phyloP scores from a whole-genome alignment of 768 basidiomycete genomes.

The Auricularia auricula-judae region DNA sequence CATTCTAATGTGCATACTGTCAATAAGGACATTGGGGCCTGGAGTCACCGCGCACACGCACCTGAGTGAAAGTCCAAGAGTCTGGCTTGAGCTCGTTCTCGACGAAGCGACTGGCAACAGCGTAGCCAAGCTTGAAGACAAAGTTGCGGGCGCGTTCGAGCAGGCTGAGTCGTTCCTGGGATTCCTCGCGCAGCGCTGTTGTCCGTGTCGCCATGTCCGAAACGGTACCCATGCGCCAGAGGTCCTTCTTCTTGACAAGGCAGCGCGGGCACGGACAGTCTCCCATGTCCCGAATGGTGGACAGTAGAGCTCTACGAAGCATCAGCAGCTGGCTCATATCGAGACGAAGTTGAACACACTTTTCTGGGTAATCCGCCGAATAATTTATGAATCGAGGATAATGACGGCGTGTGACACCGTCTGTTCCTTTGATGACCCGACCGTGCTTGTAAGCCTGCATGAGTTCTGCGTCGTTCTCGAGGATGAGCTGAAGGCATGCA shows the following conservation, averaged over 20 bases:
- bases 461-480: constrained; percentile 14
- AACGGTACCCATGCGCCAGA: constrained; percentile 20
- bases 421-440: constrained; percentile 15
- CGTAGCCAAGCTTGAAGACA: not conserved
- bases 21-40: no score
- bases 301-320: constrained; percentile 21
- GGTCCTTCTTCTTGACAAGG: constrained; percentile 16
- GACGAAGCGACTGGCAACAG: no score
- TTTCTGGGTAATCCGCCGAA: constrained; percentile 26
- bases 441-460: constrained; percentile 17
- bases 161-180: constrained; percentile 1
- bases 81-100: no score
- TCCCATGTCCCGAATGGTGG: constrained; percentile 28
- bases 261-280: constrained; percentile 30
- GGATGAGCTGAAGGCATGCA: constrained; percentile 14
- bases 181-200: constrained; percentile 8
- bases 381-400: constrained; percentile 19
- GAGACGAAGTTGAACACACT: constrained; percentile 16
- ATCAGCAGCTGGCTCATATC: not conserved
- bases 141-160: constrained; percentile 7
- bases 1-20: no score
- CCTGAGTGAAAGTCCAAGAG: no score
- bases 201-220: constrained; percentile 7
- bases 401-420: constrained; percentile 15
- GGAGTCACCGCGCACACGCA: no score